These are phyloP conservation scores for Argentina anserina DNA, from an alignment of 306 rosid species.

Conservation along the genomic window DNA sequence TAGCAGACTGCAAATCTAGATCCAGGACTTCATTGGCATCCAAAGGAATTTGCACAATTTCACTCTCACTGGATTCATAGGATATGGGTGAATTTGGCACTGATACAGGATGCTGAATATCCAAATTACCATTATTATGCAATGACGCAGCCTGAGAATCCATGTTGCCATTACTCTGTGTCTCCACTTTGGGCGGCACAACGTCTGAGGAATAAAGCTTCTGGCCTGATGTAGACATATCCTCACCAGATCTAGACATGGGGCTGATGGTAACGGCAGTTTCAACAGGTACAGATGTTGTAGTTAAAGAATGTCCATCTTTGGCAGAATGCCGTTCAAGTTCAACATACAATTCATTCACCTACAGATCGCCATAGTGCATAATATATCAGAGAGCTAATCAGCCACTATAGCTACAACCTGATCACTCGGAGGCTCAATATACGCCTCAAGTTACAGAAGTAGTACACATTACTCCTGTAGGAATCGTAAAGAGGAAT, in stretches of 20 bases:
- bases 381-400: neutral
- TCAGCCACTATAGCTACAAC: neutral
- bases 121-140: slow-evolving; percentile 15
- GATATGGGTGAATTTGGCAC: slow-evolving; percentile 26
- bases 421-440: neutral
- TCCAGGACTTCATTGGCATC: slow-evolving; percentile 44
- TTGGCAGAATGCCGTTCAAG: slow-evolving; percentile 38
- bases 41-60: slow-evolving; percentile 68
- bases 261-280: slow-evolving; percentile 17
- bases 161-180: slow-evolving; percentile 10
- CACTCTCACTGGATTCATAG: slow-evolving; percentile 55
- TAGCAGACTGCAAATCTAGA: slow-evolving; percentile 32
- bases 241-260: slow-evolving; percentile 29
- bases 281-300: slow-evolving; percentile 21
- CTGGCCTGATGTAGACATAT: slow-evolving; percentile 17
- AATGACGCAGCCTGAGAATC: slow-evolving; percentile 16
- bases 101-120: slow-evolving; percentile 18
- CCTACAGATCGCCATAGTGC: slow-evolving; percentile 33
- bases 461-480: neutral
- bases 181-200: slow-evolving; percentile 31
- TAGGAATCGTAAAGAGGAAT: neutral
- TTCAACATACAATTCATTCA: slow-evolving; percentile 51
- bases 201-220: slow-evolving; percentile 33
- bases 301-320: slow-evolving; percentile 29
- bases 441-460: neutral